A percentile compares a stretch with the other conserved stretches of the same genome.
phyloP scores from a whole-genome alignment of 2,329 filamentous ascomycete species.

The Colletotrichum cuscutae region DNA sequence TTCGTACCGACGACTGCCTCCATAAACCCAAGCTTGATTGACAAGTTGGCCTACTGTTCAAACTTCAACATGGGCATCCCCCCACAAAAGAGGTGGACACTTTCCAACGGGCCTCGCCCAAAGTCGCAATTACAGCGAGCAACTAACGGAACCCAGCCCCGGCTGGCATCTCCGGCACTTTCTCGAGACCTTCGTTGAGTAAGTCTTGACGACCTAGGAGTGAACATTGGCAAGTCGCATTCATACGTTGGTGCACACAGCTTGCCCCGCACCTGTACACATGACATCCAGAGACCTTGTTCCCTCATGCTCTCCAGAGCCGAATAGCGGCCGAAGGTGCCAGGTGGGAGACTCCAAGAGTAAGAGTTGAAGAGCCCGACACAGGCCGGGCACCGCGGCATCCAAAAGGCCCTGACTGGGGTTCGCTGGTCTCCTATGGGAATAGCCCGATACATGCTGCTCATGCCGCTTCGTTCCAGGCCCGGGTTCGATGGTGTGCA shows the following conservation, averaged over 20 bases:
- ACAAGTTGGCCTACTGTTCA: neutral
- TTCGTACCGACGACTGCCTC: neutral
- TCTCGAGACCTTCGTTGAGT: neutral
- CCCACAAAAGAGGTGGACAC: neutral
- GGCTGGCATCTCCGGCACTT: neutral
- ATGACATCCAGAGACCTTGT: constrained; percentile 6
- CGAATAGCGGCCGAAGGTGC: constrained; percentile 12
- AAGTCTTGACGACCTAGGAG: neutral
- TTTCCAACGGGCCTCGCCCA: neutral
- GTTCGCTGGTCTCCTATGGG: neutral
- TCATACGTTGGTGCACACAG: neutral
- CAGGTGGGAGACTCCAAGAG: neutral
- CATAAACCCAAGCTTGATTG: neutral
- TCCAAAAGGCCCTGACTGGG: constrained; percentile 1
- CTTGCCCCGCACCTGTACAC: constrained; percentile 29
- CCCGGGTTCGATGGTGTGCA: constrained; percentile 21
- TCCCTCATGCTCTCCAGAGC: constrained; percentile 13
- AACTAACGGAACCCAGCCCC: neutral
- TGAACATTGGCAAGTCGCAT: constrained; percentile 4
- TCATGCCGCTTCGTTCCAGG: constrained; percentile 24
- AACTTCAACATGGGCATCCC: neutral
- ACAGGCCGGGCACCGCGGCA: constrained; percentile 8
- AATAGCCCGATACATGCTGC: constrained; percentile 18
- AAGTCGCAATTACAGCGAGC: neutral
- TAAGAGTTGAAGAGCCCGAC: constrained; percentile 3